Percentiles rank a stretch among this genome's conserved stretches.
Evolutionary conservation across 805 yeast species (phyloP).

Genomic region (Zygoascus flipseniorum): DNA sequence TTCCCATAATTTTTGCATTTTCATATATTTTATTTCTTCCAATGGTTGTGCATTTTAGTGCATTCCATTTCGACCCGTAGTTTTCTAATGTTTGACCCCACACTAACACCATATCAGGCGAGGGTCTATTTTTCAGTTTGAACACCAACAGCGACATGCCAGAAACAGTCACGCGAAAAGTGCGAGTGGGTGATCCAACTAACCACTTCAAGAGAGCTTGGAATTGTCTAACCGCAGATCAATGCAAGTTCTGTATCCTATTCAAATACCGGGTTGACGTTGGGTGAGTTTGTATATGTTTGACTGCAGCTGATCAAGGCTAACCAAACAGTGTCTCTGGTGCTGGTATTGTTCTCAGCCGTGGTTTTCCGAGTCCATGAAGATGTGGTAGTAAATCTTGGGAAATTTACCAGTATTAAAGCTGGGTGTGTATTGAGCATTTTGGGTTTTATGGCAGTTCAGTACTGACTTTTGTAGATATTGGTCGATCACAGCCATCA

Average conservation of each 20-base stretch:
- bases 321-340: neutral
- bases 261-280: neutral
- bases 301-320: neutral
- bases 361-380: neutral
- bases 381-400: conserved; percentile 5
- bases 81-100: neutral
- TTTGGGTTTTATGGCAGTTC: neutral
- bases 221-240: neutral
- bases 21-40: neutral
- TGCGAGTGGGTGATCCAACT: neutral
- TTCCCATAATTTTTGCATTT: neutral
- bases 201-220: neutral
- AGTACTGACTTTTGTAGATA: conserved; percentile 39
- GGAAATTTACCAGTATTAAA: conserved; percentile 1
- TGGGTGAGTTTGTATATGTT: neutral
- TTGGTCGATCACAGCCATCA: conserved; percentile 75
- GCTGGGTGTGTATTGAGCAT: too few species aligned
- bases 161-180: neutral
- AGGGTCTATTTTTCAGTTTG: too few species aligned
- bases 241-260: neutral
- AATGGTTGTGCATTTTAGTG: neutral
- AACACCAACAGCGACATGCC: too few species aligned
- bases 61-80: neutral
- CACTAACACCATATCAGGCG: too few species aligned
- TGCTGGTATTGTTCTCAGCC: neutral